Conservation (phyloP, 345 rosid genomes). For the Melaleuca alternifolia region DNA sequence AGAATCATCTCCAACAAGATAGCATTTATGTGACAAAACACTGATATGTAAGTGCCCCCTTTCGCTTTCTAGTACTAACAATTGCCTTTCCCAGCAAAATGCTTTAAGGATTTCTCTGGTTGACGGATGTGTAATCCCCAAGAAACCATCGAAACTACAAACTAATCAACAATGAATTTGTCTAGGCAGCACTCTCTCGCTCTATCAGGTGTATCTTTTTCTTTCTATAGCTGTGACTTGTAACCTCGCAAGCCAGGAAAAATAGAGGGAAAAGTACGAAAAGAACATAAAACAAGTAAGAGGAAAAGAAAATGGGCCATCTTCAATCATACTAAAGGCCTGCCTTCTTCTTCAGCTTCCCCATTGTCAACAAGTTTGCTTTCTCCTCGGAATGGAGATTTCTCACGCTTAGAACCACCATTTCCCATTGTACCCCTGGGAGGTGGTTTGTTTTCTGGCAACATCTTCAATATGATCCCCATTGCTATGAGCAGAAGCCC, state of each 20-base stretch:
- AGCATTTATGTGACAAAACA: neutral
- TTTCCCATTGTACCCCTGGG: constrained; percentile 6
- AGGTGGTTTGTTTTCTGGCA: constrained; percentile 48
- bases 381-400: constrained; percentile 1
- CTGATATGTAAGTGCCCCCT: neutral
- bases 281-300: neutral
- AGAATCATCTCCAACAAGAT: neutral
- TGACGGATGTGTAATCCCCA: neutral
- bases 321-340: constrained; percentile 34
- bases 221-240: neutral
- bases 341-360: constrained; percentile 35
- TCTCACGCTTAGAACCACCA: constrained; percentile 2
- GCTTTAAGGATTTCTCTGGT: neutral
- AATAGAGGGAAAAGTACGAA: neutral
- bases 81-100: neutral
- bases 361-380: neutral
- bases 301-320: neutral
- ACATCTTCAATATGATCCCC: constrained; percentile 76
- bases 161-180: neutral
- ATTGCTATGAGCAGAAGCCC: constrained; percentile 69
- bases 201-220: neutral
- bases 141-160: neutral
- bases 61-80: neutral
- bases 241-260: neutral
- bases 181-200: neutral